Evolutionary conservation across 139 green algal species (phyloP), one percentile per base, ranked within the genome.

Genomic region (Ettlia oleoabundans): DNA sequence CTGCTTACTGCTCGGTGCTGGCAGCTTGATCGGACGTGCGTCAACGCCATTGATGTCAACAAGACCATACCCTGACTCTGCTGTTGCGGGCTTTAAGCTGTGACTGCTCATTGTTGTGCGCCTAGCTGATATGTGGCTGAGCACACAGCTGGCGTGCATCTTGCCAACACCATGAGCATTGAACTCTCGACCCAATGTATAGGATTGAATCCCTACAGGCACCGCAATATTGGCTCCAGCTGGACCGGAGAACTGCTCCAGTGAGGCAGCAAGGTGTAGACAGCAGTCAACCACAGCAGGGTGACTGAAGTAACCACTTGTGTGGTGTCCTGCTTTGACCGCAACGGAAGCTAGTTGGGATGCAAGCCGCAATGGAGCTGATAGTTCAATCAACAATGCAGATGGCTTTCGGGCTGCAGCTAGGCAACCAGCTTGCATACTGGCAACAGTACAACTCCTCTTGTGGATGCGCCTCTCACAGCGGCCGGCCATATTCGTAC

Each of bases 281-380:
- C 41, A 76, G n/a, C 69, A 30, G 69, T 76, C 69, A 18, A 76
- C 28, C 4, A 76, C 42, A 1, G 69, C 42, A 38, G 69, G 69
- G 37, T 76, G 69, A 22, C 41, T 28, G n/a, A 24, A 5, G 30
- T 63, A 62, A 3, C 69, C 69, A 37, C 61, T n/a, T 2, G 65
- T 33, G 15, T 51, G 65, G 18, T 2, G 33, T 35, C 2, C 9
- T 52, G 35, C 19, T 42, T 47, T 18, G 3, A 6, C 3, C 7
- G 24, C 33, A 19, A 72, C 24, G 18, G 18, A 51, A 24, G 65
- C 65, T 72, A 42, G 7, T 30, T 72, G 65, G 2, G 5, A 47
- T 3, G 19, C 10, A 21, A 15, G 35, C 35, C 1, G 35, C 2
- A 4, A 5, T 52, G 37, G 30, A 15, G 13, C 47, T 58, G 47